Conservation (phyloP, 2,329 filamentous ascomycete species). For the Pestalotiopsis fici region DNA sequence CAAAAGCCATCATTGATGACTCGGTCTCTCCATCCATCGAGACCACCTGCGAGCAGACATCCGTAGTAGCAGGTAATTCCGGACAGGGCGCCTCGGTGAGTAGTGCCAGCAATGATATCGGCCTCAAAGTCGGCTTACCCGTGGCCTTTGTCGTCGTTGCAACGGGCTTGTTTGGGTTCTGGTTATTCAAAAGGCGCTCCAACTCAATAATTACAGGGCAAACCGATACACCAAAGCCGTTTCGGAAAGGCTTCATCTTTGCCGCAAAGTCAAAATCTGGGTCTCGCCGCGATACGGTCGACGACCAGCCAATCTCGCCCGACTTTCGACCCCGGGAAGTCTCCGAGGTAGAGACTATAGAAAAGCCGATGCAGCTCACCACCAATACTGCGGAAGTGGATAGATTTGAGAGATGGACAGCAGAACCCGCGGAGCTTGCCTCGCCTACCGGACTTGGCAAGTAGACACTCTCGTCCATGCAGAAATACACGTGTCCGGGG, state of each 20-base stretch:
- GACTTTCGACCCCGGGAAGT: not conserved
- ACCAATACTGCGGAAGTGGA: not conserved
- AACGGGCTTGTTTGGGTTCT: not conserved
- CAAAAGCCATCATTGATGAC: not conserved
- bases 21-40: not conserved
- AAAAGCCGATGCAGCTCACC: not conserved
- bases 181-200: slow-evolving; percentile 1
- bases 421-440: not conserved
- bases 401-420: not conserved
- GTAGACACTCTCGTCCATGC: too few species aligned
- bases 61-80: not conserved
- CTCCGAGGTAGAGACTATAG: slow-evolving; percentile 7
- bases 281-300: not conserved
- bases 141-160: not conserved
- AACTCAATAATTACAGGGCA: not conserved
- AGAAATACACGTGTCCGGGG: too few species aligned
- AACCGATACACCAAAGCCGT: not conserved
- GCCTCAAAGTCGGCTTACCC: slow-evolving; percentile 7
- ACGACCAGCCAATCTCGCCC: not conserved
- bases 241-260: not conserved
- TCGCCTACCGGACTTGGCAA: not conserved
- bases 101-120: not conserved
- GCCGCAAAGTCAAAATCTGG: not conserved
- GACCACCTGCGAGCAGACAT: not conserved
- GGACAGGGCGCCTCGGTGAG: not conserved